Base-by-base conservation (phyloP, 2,329 filamentous ascomycete genomes). In the Penicillium sp. region DNA sequence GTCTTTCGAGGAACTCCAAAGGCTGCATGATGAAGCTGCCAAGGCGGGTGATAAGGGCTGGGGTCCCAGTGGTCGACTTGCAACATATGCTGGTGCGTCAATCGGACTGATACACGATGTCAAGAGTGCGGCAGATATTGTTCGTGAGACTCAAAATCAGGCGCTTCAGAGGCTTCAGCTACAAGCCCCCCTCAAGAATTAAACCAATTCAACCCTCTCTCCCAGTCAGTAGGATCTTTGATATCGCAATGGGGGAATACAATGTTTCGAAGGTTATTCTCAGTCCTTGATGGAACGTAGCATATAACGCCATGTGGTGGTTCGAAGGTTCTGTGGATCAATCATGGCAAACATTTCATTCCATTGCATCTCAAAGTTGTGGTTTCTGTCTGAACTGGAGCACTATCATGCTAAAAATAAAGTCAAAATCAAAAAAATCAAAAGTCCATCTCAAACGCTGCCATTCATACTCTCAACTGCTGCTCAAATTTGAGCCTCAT, bases 1-100 rank as follows among this genome's bases (percentile, higher is more conserved):
- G 3, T 50, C 70, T 0, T 81, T 81, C 56, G 76, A 79, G 1
- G 75, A 79, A 51, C 59, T 81, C 3, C 76, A 79, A 62, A 62
- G 49, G 22, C 65, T 66, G 0, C 77, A 81, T 50, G 77, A 79
- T 44, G 68, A 75, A 46, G 70, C 74, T 6, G 54, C 67, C 2
- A 70, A 72, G 55, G 46, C 53, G 3, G 79, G 77, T 0, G 77
- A 81, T 51, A 59, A 59, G 7, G 79, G 75, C 2, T 82, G 79
- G 78, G 79, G 79, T 0, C 75, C 74, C 0, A 67, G 77, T 7
- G 79, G 79, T 0, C 70, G 79, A 51, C 61, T 79, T n/a, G 77
- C 78, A 4, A 81, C 79, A 1, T 82, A 82, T 60, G 79, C 78
- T 0, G 78, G 79, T 0, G 74, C 78, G 0, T 72, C 71, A 0